These are phyloP conservation scores for Liriodendron chinense DNA, from an alignment of 164 flowering plant genomes.

Conservation along the genomic window DNA sequence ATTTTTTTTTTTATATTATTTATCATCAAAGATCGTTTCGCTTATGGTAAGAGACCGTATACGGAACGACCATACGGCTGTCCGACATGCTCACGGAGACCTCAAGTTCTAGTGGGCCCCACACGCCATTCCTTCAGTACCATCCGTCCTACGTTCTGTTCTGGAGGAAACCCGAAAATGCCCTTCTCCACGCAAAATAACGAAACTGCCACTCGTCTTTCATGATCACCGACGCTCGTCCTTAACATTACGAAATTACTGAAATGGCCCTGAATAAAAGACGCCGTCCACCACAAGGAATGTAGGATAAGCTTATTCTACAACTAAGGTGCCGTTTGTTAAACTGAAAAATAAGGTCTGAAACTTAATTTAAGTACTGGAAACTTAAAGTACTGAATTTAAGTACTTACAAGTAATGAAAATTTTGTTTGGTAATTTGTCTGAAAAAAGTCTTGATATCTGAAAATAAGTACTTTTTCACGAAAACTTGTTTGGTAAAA, in stretches of 20 bases:
- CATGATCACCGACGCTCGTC: neutral
- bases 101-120: constrained; percentile 30
- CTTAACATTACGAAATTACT: neutral
- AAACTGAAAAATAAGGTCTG: no score
- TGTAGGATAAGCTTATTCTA: no score
- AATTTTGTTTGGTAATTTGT: no score
- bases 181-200: neutral
- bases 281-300: neutral
- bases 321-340: no score
- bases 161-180: neutral
- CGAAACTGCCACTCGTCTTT: constrained; percentile 7
- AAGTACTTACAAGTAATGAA: no score
- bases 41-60: constrained; percentile 44
- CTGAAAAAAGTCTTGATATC: no score
- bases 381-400: no score
- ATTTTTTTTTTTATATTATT: neutral
- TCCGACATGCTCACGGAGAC: constrained; percentile 61
- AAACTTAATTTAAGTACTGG: no score
- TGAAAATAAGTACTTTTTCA: no score
- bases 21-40: neutral
- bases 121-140: constrained; percentile 12
- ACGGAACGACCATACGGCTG: constrained; percentile 74
- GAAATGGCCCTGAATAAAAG: neutral
- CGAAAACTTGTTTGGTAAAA: no score
- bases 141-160: constrained; percentile 7